Percentiles rank a stretch among this genome's conserved stretches.
Evolutionary conservation across 345 rosid genomes (phyloP).

Genomic region (Streptanthus diversifolius): DNA sequence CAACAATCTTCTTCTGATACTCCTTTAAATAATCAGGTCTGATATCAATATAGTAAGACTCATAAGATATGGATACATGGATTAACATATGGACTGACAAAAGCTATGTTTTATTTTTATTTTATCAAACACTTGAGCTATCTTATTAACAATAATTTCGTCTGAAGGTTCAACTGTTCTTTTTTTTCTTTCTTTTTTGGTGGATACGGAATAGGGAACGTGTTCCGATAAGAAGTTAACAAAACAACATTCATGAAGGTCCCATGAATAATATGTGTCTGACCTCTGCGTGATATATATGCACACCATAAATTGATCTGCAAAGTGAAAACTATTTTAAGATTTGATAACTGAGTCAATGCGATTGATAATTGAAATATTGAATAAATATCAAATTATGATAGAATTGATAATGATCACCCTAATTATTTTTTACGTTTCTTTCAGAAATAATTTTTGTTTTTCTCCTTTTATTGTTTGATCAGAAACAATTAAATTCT

Average conservation of each 20-base stretch:
- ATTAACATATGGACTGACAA: no score
- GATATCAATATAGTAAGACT: neutral
- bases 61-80: neutral
- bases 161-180: slow-evolving; percentile 8
- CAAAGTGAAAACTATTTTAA: neutral
- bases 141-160: neutral
- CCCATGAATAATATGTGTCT: slow-evolving; percentile 26
- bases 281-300: slow-evolving; percentile 21
- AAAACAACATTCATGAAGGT: slow-evolving; percentile 30
- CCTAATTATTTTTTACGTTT: neutral
- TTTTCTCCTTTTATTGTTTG: neutral
- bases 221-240: slow-evolving; percentile 26
- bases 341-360: neutral
- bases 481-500: neutral
- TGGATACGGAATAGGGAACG: slow-evolving; percentile 28
- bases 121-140: neutral
- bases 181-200: neutral
- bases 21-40: slow-evolving; percentile 1
- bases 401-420: neutral
- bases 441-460: neutral
- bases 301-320: slow-evolving; percentile 12
- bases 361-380: neutral
- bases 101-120: no score
- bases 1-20: neutral
- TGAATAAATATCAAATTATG: neutral